phyloP scores from a whole-genome alignment of 257 asterid genomes.

The Parsonsia alboflavescens region DNA sequence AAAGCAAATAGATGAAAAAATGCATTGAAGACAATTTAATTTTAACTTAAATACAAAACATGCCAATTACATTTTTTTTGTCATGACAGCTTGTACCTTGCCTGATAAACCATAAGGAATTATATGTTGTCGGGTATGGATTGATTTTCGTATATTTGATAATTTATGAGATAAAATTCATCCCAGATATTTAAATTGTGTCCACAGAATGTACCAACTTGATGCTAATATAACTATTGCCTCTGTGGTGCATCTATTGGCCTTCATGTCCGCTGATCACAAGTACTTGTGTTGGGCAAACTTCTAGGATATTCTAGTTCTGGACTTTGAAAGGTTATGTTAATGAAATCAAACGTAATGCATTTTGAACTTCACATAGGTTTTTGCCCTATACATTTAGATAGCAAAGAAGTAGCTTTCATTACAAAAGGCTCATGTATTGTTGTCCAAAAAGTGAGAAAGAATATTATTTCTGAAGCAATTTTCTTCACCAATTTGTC shows the following conservation, averaged over 20 bases:
- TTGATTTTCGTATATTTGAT: neutral
- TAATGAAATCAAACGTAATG: too few species aligned
- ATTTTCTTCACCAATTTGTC: neutral
- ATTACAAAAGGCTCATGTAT: neutral
- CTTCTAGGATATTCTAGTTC: neutral
- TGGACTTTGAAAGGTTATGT: neutral
- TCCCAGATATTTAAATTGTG: neutral
- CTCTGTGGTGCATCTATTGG: neutral
- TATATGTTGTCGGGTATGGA: too few species aligned
- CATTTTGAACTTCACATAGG: neutral
- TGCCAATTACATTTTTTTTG: neutral
- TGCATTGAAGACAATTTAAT: neutral
- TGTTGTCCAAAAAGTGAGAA: too few species aligned
- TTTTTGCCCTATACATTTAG: neutral
- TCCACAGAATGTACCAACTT: neutral
- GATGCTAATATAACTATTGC: neutral
- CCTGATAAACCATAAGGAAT: neutral
- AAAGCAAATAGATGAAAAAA: neutral
- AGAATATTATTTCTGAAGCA: too few species aligned
- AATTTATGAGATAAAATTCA: neutral
- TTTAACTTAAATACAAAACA: neutral
- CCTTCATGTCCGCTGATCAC: neutral
- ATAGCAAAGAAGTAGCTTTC: neutral
- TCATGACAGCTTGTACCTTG: too few species aligned
- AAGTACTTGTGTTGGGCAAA: neutral